phyloP scores from a whole-genome alignment of 2,329 filamentous ascomycete species.

The Colletotrichum coccodes region DNA sequence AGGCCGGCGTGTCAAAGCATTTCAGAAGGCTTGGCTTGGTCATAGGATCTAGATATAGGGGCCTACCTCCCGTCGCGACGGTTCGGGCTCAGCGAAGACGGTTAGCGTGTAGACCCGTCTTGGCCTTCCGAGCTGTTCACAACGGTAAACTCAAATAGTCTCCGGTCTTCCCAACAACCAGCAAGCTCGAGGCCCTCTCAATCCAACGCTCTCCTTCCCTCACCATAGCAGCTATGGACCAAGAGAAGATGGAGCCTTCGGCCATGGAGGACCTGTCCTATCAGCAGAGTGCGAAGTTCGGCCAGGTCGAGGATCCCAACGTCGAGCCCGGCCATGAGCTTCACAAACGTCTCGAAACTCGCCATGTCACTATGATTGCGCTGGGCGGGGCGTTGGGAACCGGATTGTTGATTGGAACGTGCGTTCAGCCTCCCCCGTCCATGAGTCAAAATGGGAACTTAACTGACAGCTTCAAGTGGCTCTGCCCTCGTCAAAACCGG shows the following conservation, averaged over 20 bases:
- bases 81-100: background rate
- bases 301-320: conserved; percentile 9
- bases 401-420: conserved; percentile 60
- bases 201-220: background rate
- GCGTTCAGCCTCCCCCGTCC: background rate
- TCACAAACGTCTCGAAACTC: conserved; percentile 38
- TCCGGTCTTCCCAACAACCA: background rate
- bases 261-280: background rate
- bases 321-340: conserved; percentile 12
- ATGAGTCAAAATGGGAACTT: background rate
- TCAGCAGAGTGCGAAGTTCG: conserved; percentile 14
- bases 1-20: background rate
- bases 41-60: background rate
- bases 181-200: background rate
- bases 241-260: conserved; percentile 9
- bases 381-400: conserved; percentile 50
- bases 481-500: conserved; percentile 59
- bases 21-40: background rate
- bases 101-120: background rate
- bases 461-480: conserved; percentile 39
- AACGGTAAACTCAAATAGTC: background rate
- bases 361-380: conserved; percentile 48
- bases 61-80: background rate
- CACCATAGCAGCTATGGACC: background rate
- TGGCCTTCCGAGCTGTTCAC: background rate